Percentiles rank a stretch among this genome's conserved stretches.
phyloP scores from a whole-genome alignment of 176 grass and related monocot species.

The maize (Zea mays) region Zm-B73-REFERENCE-NAM-5.0 NC_050097.1:19004501-19005000 shows the following conservation, averaged over 20 bases:
- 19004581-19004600: neutral
- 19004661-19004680: neutral
- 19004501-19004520: neutral
- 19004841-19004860: conserved; percentile 15
- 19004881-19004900: neutral
- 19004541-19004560: neutral
- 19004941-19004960: neutral
- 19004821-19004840: neutral
- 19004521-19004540: neutral
- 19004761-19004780: neutral
- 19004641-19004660: neutral
- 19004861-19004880: neutral
- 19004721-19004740: neutral
- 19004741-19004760: conserved; percentile 33
- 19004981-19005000: neutral
- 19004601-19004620: neutral
- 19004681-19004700: neutral
- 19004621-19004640: neutral
- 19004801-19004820: neutral
- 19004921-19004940: conserved; percentile 27
- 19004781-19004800: neutral
- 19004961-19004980: neutral
- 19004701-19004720: neutral
- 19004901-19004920: conserved; percentile 14
- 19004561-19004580: neutral